A percentile compares a stretch with the other conserved stretches of the same genome.
phyloP scores from a whole-genome alignment of 2,329 filamentous ascomycete species.

The Curvularia eragrostidis region DNA sequence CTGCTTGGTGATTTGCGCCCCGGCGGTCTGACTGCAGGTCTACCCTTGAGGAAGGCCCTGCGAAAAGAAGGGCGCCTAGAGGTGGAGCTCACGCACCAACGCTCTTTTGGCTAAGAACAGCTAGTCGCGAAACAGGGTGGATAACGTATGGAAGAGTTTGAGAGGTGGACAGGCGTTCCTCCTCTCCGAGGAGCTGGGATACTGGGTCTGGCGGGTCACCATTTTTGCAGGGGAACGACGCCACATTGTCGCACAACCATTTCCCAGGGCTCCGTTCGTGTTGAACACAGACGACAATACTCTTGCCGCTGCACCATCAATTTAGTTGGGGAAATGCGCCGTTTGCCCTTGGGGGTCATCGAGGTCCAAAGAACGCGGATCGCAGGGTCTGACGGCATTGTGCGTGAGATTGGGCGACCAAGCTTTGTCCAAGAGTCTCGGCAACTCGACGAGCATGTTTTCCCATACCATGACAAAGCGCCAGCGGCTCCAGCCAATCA shows the following conservation, averaged over 20 bases:
- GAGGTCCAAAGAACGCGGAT: constrained; percentile 20
- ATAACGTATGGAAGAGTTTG: background rate
- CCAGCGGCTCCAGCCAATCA: background rate
- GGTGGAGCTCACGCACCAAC: constrained; percentile 15
- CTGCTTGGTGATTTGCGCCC: background rate
- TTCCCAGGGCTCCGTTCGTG: background rate
- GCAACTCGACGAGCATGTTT: constrained; percentile 30
- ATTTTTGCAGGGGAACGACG: background rate
- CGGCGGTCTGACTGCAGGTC: constrained; percentile 9
- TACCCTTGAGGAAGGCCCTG: constrained; percentile 14
- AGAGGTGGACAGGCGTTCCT: background rate
- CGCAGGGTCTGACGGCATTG: constrained; percentile 28
- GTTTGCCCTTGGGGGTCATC: background rate
- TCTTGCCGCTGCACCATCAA: constrained; percentile 9
- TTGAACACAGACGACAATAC: constrained; percentile 4
- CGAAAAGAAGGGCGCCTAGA: constrained; percentile 7
- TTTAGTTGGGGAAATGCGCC: constrained; percentile 19
- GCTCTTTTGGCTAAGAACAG: constrained; percentile 14
- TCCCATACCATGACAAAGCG: constrained; percentile 29
- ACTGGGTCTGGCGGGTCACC: constrained; percentile 19
- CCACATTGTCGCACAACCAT: background rate
- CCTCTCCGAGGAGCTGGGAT: constrained; percentile 8
- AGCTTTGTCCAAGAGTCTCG: constrained; percentile 42
- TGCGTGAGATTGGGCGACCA: constrained; percentile 30
- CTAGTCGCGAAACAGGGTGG: constrained; percentile 7